A percentile compares a stretch with the other conserved stretches of the same genome.
Evolutionary conservation across 2,329 filamentous ascomycete genomes (phyloP).

Genomic region (Colletotrichum ledebouriae): DNA sequence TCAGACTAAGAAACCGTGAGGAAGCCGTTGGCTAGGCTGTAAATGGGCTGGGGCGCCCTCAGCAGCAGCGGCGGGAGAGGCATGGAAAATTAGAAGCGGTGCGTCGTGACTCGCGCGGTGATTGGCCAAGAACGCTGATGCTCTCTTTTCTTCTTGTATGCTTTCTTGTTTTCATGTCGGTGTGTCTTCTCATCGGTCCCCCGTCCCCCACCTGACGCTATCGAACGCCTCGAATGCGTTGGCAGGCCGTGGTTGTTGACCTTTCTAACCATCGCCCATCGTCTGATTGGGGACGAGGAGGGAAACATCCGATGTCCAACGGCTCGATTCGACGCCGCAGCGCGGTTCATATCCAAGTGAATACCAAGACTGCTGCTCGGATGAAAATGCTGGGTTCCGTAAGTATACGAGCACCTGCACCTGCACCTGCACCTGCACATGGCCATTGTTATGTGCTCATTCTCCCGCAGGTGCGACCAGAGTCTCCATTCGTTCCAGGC

Average conservation of each 20-base stretch:
- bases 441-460: constrained; percentile 7
- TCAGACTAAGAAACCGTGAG: not conserved
- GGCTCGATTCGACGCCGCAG: not conserved
- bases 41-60: not conserved
- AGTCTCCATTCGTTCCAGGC: not conserved
- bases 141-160: not conserved
- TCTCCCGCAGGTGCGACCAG: not conserved
- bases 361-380: constrained; percentile 16
- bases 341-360: not conserved
- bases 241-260: constrained; percentile 13
- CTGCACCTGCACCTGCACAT: not conserved
- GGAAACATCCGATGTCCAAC: constrained; percentile 25
- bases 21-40: constrained; percentile 27
- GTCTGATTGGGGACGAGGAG: constrained; percentile 7
- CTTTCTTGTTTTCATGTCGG: constrained; percentile 4
- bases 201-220: constrained; percentile 20
- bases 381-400: constrained; percentile 27
- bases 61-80: not conserved
- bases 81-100: not conserved
- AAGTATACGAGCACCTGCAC: constrained; percentile 22
- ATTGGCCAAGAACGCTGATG: not conserved
- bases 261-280: constrained; percentile 1
- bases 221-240: constrained; percentile 37
- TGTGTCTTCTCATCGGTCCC: constrained; percentile 6
- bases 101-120: not conserved